Evolutionary conservation across 148 eudicot species (phyloP).

Genomic region (Spergularia marina): DNA sequence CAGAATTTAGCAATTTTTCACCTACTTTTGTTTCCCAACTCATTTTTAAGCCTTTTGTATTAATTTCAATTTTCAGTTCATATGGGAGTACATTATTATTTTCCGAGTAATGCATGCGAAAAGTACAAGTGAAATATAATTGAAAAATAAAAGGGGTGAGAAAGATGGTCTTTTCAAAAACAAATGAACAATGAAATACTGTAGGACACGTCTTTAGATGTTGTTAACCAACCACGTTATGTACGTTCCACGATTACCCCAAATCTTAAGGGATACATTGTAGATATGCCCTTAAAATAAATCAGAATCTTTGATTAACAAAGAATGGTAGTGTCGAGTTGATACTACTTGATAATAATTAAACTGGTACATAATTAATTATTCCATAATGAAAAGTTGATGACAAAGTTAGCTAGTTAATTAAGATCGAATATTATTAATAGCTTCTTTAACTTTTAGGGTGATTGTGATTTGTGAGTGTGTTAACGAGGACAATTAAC

Average conservation of each 20-base stretch:
- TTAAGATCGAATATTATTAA: background rate
- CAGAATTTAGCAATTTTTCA: no score
- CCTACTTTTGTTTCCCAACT: no score
- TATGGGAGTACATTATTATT: no score
- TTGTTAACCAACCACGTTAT: slow-evolving; percentile 5
- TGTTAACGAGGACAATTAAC: slow-evolving; percentile 6
- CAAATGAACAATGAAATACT: background rate
- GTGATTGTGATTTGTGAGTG: background rate
- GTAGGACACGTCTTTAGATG: background rate
- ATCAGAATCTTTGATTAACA: slow-evolving; percentile 16
- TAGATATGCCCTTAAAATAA: slow-evolving; percentile 5
- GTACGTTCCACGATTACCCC: background rate
- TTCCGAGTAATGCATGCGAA: no score
- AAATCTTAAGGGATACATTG: slow-evolving; percentile 15
- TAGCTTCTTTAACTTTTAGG: background rate
- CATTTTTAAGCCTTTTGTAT: no score
- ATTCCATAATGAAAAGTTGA: background rate
- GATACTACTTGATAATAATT: background rate
- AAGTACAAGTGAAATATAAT: no score
- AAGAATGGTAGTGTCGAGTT: background rate
- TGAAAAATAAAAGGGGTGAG: no score
- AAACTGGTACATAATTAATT: background rate
- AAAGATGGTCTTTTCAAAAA: background rate
- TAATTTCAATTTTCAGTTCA: no score
- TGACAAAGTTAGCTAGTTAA: background rate